Evolutionary conservation across 352 stramenopile genomes (phyloP).

Genomic region (Phytophthora idaei): DNA sequence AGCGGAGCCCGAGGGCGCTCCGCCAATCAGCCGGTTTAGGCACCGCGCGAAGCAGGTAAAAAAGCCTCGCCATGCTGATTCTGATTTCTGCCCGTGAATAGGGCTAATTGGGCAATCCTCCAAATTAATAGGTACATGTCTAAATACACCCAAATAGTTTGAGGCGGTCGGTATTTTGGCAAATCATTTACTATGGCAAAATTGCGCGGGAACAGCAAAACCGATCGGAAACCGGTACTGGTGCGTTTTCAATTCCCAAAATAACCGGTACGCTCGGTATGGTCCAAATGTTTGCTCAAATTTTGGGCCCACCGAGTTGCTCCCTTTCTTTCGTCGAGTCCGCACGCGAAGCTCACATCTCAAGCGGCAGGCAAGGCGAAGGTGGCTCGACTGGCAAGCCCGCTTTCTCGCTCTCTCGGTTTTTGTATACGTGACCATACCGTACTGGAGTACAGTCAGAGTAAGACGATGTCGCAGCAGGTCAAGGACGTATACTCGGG

Average conservation of each 20-base stretch:
- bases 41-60: constrained; percentile 17
- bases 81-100: constrained; percentile 12
- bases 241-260: no score
- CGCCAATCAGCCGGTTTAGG: constrained; percentile 28
- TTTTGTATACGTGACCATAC: not conserved
- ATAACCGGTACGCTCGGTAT: no score
- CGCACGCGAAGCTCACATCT: constrained; percentile 25
- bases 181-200: no score
- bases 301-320: constrained; percentile 25
- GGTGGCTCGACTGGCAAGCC: constrained; percentile 10
- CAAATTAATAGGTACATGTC: constrained; percentile 3
- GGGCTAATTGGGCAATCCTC: constrained; percentile 1
- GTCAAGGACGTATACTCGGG: constrained; percentile 81
- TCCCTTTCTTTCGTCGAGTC: constrained; percentile 24
- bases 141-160: not conserved
- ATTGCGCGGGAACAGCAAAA: no score
- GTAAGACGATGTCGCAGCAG: constrained; percentile 60
- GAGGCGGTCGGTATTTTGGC: no score
- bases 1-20: constrained; percentile 18
- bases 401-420: not conserved
- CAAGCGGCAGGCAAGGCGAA: constrained; percentile 19
- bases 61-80: constrained; percentile 15
- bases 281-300: not conserved
- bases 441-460: not conserved
- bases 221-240: no score